Evolutionary conservation across 768 basidiomycete species (phyloP), one percentile per base, ranked within the genome.

Genomic region (Terana coerulea): DNA sequence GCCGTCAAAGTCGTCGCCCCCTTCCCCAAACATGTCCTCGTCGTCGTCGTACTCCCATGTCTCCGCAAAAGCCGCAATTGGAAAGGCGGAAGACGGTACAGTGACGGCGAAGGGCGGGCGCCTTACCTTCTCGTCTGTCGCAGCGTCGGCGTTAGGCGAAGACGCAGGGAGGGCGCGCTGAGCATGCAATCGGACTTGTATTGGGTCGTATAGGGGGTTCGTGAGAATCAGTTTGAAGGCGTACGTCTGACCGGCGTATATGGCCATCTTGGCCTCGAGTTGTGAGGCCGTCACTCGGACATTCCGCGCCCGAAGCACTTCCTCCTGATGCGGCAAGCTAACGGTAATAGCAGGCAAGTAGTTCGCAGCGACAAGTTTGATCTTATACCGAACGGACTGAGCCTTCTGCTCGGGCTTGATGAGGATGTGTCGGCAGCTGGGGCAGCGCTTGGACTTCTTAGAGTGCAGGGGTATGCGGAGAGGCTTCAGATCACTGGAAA

Each of bases 41-140:
- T 95, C 93, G 52, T 94, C 94, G 48, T 97, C 95, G 55, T 94
- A 97, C 67, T 98, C 94, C 95, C 95, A 98, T 29, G 91, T 92
- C 65, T 98, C 97, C 15, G 92, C 92, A 63, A 88, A 95, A 2
- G 95, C 90, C 12, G 88, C 84, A 41, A 98, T 81, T 5, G 88
- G 74, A 64, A 99, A 95, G 8, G 84, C 70, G 0, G 80, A 72
- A 10, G 83, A 83, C 0, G 92, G 95, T 2, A 98, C 72, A 9
- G 86, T 84, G 5, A 95, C 75, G 1, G 84, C 86, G 63, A 90
- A 95, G 2, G 88, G 85, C 36, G 85, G 83, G 4, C 85, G 77
- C 11, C 79, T 77, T 10, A 79, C 72, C 64, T 83, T 85, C 51
- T 84, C 82, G 15, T 63, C 52, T 5, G 67, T 68, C n/a, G 21